Conservation (phyloP, 768 basidiomycete species). For the Leccinum ochraceum region DNA sequence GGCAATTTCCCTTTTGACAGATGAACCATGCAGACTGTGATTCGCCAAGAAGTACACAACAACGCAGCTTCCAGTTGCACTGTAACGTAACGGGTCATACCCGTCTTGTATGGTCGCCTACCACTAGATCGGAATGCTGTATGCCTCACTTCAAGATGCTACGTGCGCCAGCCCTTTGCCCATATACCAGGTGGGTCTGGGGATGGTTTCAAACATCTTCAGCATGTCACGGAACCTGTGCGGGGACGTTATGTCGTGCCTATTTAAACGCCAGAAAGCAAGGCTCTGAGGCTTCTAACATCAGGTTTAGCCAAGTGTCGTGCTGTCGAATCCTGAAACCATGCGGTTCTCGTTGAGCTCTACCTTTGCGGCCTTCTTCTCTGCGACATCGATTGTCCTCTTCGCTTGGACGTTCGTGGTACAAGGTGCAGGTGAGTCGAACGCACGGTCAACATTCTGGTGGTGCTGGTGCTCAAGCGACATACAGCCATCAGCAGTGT, state of each 20-base stretch:
- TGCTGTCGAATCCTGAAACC: neutral
- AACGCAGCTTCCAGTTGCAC: too few relatives aligned
- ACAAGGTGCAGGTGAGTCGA: slow-evolving; percentile 15
- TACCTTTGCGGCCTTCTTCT: neutral
- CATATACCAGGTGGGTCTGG: neutral
- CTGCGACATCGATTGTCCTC: neutral
- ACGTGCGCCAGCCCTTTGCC: neutral
- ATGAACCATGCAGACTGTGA: neutral
- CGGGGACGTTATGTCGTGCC: neutral
- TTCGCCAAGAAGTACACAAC: too few relatives aligned
- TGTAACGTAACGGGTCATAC: slow-evolving; percentile 8
- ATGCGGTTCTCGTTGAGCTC: slow-evolving; percentile 9
- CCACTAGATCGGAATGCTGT: neutral
- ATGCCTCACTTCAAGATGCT: slow-evolving; percentile 6
- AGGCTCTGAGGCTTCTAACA: neutral
- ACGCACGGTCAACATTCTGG: too few relatives aligned
- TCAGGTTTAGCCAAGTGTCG: neutral
- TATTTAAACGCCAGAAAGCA: neutral
- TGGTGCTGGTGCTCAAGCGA: too few relatives aligned
- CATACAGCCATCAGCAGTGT: too few relatives aligned
- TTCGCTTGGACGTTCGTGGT: slow-evolving; percentile 7
- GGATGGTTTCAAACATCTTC: neutral
- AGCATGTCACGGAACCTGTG: neutral
- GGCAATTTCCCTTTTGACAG: neutral
- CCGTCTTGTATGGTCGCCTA: neutral